Base-by-base conservation (phyloP, 2,329 filamentous ascomycete genomes). In the Talaromyces sp. region DNA sequence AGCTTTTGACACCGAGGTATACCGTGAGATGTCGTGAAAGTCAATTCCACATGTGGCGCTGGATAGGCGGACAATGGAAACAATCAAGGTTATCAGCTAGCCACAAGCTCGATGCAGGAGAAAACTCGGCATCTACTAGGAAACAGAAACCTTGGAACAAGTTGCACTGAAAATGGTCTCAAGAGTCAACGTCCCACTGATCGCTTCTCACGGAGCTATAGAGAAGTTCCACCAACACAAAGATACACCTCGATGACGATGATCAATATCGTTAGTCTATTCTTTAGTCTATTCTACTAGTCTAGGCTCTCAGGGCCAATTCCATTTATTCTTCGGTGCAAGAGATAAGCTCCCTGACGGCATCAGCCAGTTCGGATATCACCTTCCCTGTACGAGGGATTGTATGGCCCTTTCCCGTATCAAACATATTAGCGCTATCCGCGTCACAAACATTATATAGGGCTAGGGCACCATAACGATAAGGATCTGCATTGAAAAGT, bases 381-480 rank as follows among this genome's bases (percentile, higher is more conserved):
- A 64, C 62, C 22, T 19, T 50, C 3, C 56, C 65, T 10, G 47
- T 27, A 15, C 85, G 78, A 0, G 87, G 87, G 4, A 89, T 77
- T 0, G 85, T 88, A 70, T 89, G 87, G 0, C 87, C 87, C 70
- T 88, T 88, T 4, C 85, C 87, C 67, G 88, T 86, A 68, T 89
- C 87, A 67, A 89, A 89, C n/a, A 89, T 79, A 39, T 82, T 79
- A 0, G 86, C 86, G 1, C 77, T 83, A 65, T 89, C 86, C 0
- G 81, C 82, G 56, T 88, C 84, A 68, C 86, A 89, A 27, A 87
- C 80, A 68, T 87, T 86, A 75, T 84, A 88, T 3, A 89, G 79
- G 0, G 86, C 85, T 77, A 88, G 81, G 2, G 85, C 84, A 0
- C 87, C 86, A 39, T 86, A 79, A 2, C 88, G 80, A 69, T 88